phyloP scores from a whole-genome alignment of 306 rosid species.

The Canavalia ensiformis region DNA sequence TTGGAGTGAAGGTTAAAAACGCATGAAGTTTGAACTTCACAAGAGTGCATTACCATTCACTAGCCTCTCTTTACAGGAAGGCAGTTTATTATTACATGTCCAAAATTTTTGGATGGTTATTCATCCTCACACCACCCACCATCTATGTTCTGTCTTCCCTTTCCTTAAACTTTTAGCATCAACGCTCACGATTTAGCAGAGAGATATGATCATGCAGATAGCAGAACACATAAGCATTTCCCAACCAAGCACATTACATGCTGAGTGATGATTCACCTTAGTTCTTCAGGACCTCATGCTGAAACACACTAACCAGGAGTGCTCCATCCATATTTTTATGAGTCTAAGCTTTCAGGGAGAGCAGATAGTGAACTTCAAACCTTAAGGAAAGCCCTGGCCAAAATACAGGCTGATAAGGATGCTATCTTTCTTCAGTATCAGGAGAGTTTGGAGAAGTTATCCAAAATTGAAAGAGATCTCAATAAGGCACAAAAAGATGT shows the following conservation, averaged over 20 bases:
- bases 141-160: too few species aligned
- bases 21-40: too few species aligned
- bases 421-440: conserved; percentile 73
- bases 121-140: too few species aligned
- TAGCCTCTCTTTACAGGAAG: too few species aligned
- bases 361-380: conserved; percentile 72
- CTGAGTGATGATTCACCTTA: conserved; percentile 67
- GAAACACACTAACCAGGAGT: conserved; percentile 65
- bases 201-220: conserved; percentile 94
- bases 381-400: conserved; percentile 64
- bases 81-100: too few species aligned
- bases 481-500: conserved; percentile 64
- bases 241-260: conserved; percentile 66
- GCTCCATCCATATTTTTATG: conserved; percentile 51
- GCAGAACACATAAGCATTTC: conserved; percentile 90
- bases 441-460: conserved; percentile 73
- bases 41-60: too few species aligned
- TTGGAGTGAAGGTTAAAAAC: too few species aligned
- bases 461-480: conserved; percentile 73
- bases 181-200: conserved; percentile 63
- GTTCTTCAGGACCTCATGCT: conserved; percentile 61
- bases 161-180: too few species aligned
- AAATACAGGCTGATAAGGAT: conserved; percentile 82
- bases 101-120: too few species aligned
- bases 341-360: conserved; percentile 56